These are phyloP conservation scores for Metschnikowia cubensis DNA, from an alignment of 805 yeast genomes.

Conservation along the genomic window DNA sequence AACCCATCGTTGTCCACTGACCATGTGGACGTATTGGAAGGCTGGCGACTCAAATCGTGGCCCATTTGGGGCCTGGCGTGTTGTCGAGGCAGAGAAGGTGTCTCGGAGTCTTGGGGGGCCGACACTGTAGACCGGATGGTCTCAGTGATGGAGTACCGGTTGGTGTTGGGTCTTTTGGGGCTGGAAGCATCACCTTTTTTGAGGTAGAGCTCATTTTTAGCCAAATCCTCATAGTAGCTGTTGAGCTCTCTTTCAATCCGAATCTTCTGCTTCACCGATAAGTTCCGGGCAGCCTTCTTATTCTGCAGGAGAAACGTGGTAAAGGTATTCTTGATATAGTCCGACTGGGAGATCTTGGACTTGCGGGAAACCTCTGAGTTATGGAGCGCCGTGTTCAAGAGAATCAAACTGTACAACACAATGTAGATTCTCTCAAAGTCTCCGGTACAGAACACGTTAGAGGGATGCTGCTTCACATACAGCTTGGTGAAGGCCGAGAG, in stretches of 20 bases:
- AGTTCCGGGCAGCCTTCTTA: constrained; percentile 23
- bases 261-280: constrained; percentile 36
- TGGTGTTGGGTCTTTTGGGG: constrained; percentile 10
- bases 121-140: constrained; percentile 15
- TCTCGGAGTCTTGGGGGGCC: neutral
- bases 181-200: constrained; percentile 22
- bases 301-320: constrained; percentile 39
- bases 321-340: constrained; percentile 41
- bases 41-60: constrained; percentile 21
- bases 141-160: constrained; percentile 21
- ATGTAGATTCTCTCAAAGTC: constrained; percentile 60
- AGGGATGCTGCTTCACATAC: constrained; percentile 52
- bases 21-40: constrained; percentile 35
- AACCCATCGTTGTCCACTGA: constrained; percentile 28
- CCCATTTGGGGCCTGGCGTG: constrained; percentile 3
- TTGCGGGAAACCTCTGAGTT: constrained; percentile 41
- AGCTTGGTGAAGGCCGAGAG: constrained; percentile 63
- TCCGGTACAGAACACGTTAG: constrained; percentile 45
- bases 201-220: constrained; percentile 37
- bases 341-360: constrained; percentile 37
- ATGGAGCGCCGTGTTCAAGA: constrained; percentile 76
- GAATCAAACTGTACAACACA: constrained; percentile 63
- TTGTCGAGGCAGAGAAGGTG: constrained; percentile 5
- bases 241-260: constrained; percentile 45
- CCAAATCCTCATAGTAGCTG: constrained; percentile 41